Evolutionary conservation across 257 asterid species (phyloP).

Genomic region (Solanum rostratum): DNA sequence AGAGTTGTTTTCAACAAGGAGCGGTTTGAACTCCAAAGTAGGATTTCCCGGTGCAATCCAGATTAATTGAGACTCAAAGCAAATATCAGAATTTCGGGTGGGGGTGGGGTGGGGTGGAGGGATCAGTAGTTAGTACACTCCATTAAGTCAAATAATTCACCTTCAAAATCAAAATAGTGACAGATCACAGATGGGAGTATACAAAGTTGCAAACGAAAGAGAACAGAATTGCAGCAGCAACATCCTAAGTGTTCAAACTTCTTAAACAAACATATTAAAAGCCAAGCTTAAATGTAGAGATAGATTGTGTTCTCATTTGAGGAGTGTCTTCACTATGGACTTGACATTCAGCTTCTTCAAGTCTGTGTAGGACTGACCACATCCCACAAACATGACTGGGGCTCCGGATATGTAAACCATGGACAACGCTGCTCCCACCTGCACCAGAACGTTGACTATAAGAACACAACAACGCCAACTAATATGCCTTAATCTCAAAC

Average conservation of each 20-base stretch:
- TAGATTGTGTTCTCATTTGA: conserved; percentile 27
- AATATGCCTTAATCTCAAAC: not conserved
- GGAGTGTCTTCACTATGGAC: conserved; percentile 88
- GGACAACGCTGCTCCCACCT: conserved; percentile 98
- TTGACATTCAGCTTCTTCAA: conserved; percentile 92
- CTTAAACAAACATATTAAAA: not conserved
- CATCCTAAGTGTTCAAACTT: not conserved
- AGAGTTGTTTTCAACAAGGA: not conserved
- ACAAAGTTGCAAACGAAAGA: not conserved
- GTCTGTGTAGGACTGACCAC: conserved; percentile 93
- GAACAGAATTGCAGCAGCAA: not conserved
- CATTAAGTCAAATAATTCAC: conserved; percentile 16
- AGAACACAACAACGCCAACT: not conserved
- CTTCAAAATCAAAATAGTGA: conserved; percentile 23
- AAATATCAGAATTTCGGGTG: not conserved
- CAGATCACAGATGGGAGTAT: conserved; percentile 25
- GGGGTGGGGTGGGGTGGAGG: accelerated
- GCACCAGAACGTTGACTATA: not conserved
- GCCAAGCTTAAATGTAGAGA: not conserved
- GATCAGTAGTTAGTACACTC: not conserved
- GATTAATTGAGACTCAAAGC: not conserved
- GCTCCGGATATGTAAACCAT: conserved; percentile 97
- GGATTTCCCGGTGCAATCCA: not conserved
- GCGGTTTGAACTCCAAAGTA: not conserved
- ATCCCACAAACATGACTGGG: conserved; percentile 93